phyloP scores from a whole-genome alignment of 371 early-diverging fungal genomes.

The Apophysomyces ossiformis region DNA sequence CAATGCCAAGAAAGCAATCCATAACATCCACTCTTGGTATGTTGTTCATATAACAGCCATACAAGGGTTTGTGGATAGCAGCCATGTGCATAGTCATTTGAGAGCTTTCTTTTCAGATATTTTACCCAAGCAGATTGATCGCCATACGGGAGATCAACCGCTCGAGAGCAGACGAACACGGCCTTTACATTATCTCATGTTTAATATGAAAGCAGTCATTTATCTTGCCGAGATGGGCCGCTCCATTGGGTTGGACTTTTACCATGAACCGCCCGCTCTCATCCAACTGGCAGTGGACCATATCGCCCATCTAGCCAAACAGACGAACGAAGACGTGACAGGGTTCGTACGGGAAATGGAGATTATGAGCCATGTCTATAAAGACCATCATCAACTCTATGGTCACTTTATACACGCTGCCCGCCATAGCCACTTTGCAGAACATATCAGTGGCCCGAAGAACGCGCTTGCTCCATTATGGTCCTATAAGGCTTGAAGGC shows the following conservation, averaged over 20 bases:
- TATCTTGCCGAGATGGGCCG: constrained; percentile 28
- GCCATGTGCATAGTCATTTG: constrained; percentile 10
- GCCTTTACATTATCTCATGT: constrained; percentile 47
- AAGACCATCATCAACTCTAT: constrained; percentile 19
- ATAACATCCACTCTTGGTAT: constrained; percentile 50
- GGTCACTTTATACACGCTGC: constrained; percentile 23
- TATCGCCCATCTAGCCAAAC: constrained; percentile 16
- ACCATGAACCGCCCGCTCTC: constrained; percentile 11
- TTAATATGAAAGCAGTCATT: constrained; percentile 45
- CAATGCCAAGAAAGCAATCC: constrained; percentile 18
- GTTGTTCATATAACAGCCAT: constrained; percentile 36
- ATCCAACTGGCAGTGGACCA: constrained; percentile 32
- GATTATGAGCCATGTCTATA: constrained; percentile 17
- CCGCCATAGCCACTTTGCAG: constrained; percentile 24
- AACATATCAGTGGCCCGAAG: constrained; percentile 37
- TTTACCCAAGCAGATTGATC: constrained; percentile 33
- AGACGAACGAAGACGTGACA: constrained; percentile 34
- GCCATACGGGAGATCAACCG: constrained; percentile 43
- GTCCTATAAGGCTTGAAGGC: constrained; percentile 9
- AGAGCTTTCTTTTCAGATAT: constrained; percentile 21
- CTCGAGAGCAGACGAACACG: constrained; percentile 36
- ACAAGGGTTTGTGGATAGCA: constrained; percentile 25
- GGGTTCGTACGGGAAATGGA: constrained; percentile 35
- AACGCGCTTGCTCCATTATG: constrained; percentile 33
- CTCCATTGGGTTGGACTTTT: constrained; percentile 21